These are phyloP conservation scores for Nemania sp. DNA, from an alignment of 2,329 filamentous ascomycete species.

Conservation along the genomic window DNA sequence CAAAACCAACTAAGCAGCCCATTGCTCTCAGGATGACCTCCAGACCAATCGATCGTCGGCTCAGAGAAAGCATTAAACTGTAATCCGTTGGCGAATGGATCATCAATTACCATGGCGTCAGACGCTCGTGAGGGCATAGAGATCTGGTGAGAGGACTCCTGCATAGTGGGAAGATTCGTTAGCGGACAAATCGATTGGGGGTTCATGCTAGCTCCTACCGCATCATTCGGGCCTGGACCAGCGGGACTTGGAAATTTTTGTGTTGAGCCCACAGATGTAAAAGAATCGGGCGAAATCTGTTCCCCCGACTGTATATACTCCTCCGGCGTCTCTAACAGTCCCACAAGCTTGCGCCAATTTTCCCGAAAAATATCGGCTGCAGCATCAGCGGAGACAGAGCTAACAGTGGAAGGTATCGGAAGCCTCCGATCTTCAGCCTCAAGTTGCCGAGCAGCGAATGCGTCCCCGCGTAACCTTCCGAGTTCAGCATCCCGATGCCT, in stretches of 20 bases:
- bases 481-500: conserved; percentile 55
- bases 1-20: conserved; percentile 52
- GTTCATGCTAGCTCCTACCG: not conserved
- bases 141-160: not conserved
- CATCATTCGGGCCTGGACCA: not conserved
- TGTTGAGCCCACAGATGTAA: not conserved
- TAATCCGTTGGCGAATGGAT: not conserved
- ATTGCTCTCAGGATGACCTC: conserved; percentile 19
- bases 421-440: conserved; percentile 49
- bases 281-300: not conserved
- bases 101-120: conserved; percentile 16
- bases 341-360: conserved; percentile 52
- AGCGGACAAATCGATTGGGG: not conserved
- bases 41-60: conserved; percentile 13
- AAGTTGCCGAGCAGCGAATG: conserved; percentile 43
- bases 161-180: not conserved
- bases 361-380: conserved; percentile 46
- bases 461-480: conserved; percentile 49
- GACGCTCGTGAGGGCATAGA: not conserved
- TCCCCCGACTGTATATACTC: not conserved
- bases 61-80: conserved; percentile 18
- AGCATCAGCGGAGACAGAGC: conserved; percentile 44
- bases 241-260: not conserved
- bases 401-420: conserved; percentile 48
- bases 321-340: not conserved